These are phyloP conservation scores for Leishmania aethiopica DNA, from an alignment of 208 protist genomes.

Conservation along the genomic window DNA sequence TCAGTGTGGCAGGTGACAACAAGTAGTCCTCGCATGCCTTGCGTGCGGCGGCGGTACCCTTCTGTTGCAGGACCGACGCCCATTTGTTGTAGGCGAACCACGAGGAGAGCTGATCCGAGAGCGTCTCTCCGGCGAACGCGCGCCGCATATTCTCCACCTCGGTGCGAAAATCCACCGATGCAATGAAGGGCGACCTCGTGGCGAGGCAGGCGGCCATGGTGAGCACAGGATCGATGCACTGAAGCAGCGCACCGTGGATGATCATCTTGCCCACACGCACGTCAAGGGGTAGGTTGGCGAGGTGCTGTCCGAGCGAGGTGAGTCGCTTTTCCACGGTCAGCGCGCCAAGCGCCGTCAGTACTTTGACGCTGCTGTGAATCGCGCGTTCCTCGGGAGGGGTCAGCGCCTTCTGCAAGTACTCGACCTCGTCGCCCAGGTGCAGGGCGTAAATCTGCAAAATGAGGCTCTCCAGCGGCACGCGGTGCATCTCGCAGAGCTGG, in stretches of 20 bases:
- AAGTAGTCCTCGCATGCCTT: constrained; percentile 84
- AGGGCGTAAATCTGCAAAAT: constrained; percentile 94
- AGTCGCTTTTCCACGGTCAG: constrained; percentile 84
- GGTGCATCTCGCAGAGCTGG: constrained; percentile 96
- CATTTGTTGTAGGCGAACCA: constrained; percentile 91
- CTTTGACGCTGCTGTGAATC: constrained; percentile 86
- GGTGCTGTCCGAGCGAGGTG: constrained; percentile 90
- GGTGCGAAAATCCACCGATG: constrained; percentile 87
- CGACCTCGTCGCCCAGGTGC: constrained; percentile 87
- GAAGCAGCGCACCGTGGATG: constrained; percentile 93
- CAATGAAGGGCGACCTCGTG: constrained; percentile 90
- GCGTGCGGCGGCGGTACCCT: constrained; percentile 52
- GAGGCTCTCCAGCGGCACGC: constrained; percentile 95
- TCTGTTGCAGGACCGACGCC: constrained; percentile 44
- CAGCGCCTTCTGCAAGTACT: constrained; percentile 89
- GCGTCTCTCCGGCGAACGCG: constrained; percentile 67
- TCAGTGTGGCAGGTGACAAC: constrained; percentile 75
- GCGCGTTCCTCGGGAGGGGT: constrained; percentile 81
- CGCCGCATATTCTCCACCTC: constrained; percentile 85
- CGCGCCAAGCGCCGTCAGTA: constrained; percentile 84
- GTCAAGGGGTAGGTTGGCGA: constrained; percentile 93
- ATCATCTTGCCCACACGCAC: constrained; percentile 95
- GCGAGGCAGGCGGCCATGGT: constrained; percentile 95
- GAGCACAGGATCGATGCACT: constrained; percentile 96
- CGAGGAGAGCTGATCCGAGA: constrained; percentile 89